Evolutionary conservation across 129 eudicot species (phyloP).

Genomic region (Centaurea solstitialis): DNA sequence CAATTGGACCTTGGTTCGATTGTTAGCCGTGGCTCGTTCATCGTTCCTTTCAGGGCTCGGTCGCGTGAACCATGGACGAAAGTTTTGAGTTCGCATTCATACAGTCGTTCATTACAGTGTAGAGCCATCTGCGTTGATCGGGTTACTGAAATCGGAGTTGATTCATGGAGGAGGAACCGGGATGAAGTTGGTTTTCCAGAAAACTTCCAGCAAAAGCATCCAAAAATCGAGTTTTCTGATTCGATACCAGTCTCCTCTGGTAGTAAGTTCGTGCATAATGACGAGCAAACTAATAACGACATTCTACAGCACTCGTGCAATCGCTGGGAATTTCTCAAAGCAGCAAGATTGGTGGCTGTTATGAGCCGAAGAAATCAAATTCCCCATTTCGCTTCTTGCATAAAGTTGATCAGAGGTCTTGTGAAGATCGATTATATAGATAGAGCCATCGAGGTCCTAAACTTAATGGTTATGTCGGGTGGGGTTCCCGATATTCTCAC

Average conservation of each 20-base stretch:
- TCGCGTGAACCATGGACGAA: constrained; percentile 18
- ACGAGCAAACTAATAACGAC: constrained; percentile 59
- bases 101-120: constrained; percentile 15
- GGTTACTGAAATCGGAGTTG: constrained; percentile 17
- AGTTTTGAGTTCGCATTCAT: constrained; percentile 26
- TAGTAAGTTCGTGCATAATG: constrained; percentile 53
- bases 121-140: constrained; percentile 45
- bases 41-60: constrained; percentile 22
- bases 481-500: constrained; percentile 84
- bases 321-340: constrained; percentile 54
- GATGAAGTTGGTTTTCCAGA: background rate
- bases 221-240: constrained; percentile 23
- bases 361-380: constrained; percentile 85
- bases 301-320: constrained; percentile 57
- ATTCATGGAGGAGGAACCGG: constrained; percentile 33
- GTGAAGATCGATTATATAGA: constrained; percentile 38
- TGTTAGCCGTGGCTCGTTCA: background rate
- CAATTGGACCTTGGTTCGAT: constrained; percentile 16
- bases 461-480: constrained; percentile 79
- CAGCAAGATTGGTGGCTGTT: constrained; percentile 53
- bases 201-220: background rate
- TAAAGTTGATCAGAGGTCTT: constrained; percentile 68
- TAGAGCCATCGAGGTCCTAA: constrained; percentile 58
- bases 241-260: constrained; percentile 16
- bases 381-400: constrained; percentile 65